Conservation (phyloP, 768 basidiomycete genomes). For the Amanita pseudoporphyria region DNA sequence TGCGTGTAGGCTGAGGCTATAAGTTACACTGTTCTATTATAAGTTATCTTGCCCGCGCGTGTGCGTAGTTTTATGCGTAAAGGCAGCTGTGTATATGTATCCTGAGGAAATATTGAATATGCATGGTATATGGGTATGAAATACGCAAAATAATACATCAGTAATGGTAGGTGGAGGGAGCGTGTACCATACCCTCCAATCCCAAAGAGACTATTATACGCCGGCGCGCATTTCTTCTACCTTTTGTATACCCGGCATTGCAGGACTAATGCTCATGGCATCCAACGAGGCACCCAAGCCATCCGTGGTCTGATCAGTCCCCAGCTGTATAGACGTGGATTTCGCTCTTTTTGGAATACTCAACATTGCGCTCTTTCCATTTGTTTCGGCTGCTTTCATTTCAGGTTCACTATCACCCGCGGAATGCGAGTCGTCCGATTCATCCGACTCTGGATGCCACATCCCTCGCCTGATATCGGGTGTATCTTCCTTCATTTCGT, state of each 20-base stretch:
- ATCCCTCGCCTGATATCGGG: constrained; percentile 27
- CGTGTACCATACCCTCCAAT: neutral
- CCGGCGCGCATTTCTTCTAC: neutral
- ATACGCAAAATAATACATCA: neutral
- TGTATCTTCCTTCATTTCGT: constrained; percentile 51
- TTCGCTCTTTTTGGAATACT: constrained; percentile 9
- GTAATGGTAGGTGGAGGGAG: neutral
- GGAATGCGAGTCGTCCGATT: neutral
- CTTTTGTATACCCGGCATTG: constrained; percentile 3
- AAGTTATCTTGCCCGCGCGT: neutral
- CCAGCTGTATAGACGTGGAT: neutral
- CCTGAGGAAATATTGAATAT: neutral
- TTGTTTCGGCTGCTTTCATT: constrained; percentile 15
- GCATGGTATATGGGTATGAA: neutral
- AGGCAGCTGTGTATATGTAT: too few relatives aligned
- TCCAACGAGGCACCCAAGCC: constrained; percentile 61
- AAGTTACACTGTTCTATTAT: too few relatives aligned
- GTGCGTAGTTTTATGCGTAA: neutral
- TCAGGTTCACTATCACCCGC: constrained; percentile 1
- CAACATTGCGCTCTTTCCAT: constrained; percentile 10
- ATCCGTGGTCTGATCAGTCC: constrained; percentile 27
- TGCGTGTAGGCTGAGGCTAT: too few relatives aligned
- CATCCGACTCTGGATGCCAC: neutral
- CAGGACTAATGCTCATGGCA: constrained; percentile 81
- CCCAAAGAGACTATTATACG: neutral